Base-by-base conservation (phyloP, 2,329 filamentous ascomycete genomes). In the Phoma herbarum region DNA sequence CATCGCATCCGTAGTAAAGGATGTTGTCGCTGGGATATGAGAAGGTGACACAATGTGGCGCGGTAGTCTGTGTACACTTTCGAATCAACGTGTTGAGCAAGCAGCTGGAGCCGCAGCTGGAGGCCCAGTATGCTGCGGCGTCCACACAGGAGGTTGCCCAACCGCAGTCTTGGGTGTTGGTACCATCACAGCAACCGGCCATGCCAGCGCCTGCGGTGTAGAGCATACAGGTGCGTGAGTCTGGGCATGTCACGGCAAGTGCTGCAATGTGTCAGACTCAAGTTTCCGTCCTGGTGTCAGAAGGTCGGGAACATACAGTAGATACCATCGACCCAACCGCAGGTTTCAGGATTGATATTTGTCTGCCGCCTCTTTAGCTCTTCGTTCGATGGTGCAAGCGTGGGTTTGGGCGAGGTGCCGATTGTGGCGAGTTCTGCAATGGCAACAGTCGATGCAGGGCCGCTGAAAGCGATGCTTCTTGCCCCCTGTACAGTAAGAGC, bases 71-170 rank as follows among this genome's bases (percentile, higher is more conserved):
- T 2, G 69, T 64, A 45, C 71, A 73, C 35, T 72, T 72, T 72
- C 61, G 58, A 14, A 71, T 47, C 48, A 71, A 70, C n/a, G 54
- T 55, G 41, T 74, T 64, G 16, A 47, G 18, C 18, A 59, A 20
- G 50, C 71, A 74, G 41, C 48, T 54, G 2, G 55, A 26, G 18
- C 57, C 62, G 41, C 69, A 73, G 26, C 42, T 37, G 7, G 60
- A 59, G 16, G 65, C 60, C 1, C 26, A 53, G 29, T 59, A 69
- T 12, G 23, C 51, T 11, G 56, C 53, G 35, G 65, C 66, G 52
- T 71, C 68, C n/a, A 74, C 51, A 42, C 69, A 74, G n/a, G 57
- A 63, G 23, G 62, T 64, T n/a, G 59, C 61, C 69, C 66, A 74
- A 14, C 61, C 65, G 42, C 70, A 73, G 20, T 64, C 48, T 48